These are phyloP conservation scores for Taphrina betulina DNA, from an alignment of 1,139 yeast species.

Conservation along the genomic window DNA sequence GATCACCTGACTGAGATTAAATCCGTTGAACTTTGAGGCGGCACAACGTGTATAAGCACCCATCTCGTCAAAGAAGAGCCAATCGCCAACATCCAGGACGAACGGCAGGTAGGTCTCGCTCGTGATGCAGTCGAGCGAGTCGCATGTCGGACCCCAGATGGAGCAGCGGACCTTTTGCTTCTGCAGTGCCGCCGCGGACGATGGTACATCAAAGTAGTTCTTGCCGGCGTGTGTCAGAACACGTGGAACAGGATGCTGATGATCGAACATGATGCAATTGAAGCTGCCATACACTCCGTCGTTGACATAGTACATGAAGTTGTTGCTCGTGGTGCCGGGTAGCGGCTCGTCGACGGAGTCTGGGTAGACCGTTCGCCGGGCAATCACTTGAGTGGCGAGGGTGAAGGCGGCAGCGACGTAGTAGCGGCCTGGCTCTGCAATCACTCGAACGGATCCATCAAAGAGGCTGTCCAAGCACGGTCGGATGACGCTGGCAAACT, in stretches of 20 bases:
- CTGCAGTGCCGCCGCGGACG: slow-evolving; percentile 16
- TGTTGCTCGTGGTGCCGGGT: slow-evolving; percentile 41
- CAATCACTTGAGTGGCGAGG: slow-evolving; percentile 79
- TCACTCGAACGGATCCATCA: slow-evolving; percentile 58
- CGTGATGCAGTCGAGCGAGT: slow-evolving; percentile 85
- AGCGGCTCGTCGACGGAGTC: slow-evolving; percentile 23
- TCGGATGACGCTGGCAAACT: slow-evolving; percentile 61
- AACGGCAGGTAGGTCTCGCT: slow-evolving; percentile 54
- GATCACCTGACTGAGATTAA: slow-evolving; percentile 26
- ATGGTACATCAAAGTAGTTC: slow-evolving; percentile 47
- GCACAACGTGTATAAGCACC: slow-evolving; percentile 98
- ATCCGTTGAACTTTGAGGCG: slow-evolving; percentile 51
- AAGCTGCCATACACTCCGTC: slow-evolving; percentile 96
- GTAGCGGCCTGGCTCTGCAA: slow-evolving; percentile 95
- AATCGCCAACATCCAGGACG: slow-evolving; percentile 78
- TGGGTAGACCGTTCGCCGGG: slow-evolving; percentile 57
- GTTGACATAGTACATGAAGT: slow-evolving; percentile 67
- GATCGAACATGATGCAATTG: slow-evolving; percentile 91
- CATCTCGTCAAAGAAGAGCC: slow-evolving; percentile 78
- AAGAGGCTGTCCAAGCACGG: slow-evolving; percentile 59
- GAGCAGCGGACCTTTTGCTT: slow-evolving; percentile 45
- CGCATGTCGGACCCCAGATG: slow-evolving; percentile 98
- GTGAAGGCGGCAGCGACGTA: slow-evolving; percentile 85
- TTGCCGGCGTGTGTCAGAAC: slow-evolving; percentile 58
- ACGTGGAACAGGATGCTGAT: slow-evolving; percentile 71